These are phyloP conservation scores for Metroxylon sagu DNA, from an alignment of 176 grass and related monocot genomes.

Conservation along the genomic window DNA sequence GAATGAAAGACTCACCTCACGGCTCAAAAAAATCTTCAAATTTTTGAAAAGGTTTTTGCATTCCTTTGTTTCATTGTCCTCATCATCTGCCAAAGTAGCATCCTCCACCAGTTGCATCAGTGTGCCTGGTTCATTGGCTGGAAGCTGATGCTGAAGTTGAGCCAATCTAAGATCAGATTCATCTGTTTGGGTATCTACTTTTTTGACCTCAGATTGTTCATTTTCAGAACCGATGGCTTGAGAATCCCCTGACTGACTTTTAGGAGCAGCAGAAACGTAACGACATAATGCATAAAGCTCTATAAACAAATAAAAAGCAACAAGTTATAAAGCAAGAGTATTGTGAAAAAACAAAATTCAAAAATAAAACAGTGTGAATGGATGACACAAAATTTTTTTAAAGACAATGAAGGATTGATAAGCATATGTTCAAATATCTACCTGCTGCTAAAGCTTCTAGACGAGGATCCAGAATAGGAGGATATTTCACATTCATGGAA, in stretches of 20 bases:
- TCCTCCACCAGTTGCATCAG: constrained; percentile 94
- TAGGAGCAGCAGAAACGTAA: constrained; percentile 53
- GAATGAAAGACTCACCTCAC: constrained; percentile 49
- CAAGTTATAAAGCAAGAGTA: neutral
- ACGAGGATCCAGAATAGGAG: constrained; percentile 74
- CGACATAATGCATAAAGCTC: constrained; percentile 87
- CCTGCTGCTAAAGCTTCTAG: constrained; percentile 91
- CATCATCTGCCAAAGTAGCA: constrained; percentile 42
- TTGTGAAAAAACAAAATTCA: too few species aligned
- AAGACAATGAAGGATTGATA: neutral
- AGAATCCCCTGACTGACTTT: constrained; percentile 29
- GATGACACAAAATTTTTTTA: neutral
- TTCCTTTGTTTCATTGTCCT: constrained; percentile 49
- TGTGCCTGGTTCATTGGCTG: constrained; percentile 81
- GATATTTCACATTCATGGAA: constrained; percentile 98
- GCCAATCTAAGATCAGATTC: constrained; percentile 86
- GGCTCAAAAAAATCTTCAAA: constrained; percentile 84
- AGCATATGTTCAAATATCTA: constrained; percentile 13
- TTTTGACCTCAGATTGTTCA: constrained; percentile 26
- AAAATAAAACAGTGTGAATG: too few species aligned
- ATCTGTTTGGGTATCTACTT: constrained; percentile 36
- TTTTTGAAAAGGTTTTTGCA: constrained; percentile 79
- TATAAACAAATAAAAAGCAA: constrained; percentile 22
- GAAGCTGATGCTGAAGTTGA: constrained; percentile 84
- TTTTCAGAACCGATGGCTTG: constrained; percentile 29